Evolutionary conservation across 164 flowering plant species (phyloP).

Genomic region (Vitis rotundifolia): DNA sequence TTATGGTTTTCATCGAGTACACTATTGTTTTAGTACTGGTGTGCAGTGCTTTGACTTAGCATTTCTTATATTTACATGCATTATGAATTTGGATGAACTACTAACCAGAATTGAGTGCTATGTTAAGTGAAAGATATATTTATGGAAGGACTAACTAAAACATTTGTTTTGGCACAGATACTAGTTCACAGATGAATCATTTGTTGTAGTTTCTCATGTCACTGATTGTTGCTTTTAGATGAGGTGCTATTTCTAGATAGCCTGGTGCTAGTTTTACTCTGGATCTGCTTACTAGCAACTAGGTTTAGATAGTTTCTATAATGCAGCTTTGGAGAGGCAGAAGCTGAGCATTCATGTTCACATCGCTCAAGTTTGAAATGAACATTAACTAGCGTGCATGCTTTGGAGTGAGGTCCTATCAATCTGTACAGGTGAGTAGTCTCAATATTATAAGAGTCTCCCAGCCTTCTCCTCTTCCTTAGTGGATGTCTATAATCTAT

Average conservation of each 20-base stretch:
- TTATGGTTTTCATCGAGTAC: no score
- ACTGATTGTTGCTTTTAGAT: not conserved
- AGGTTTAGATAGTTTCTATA: constrained; percentile 13
- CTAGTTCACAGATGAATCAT: not conserved
- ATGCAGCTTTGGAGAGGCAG: constrained; percentile 14
- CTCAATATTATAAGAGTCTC: not conserved
- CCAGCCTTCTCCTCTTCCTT: not conserved
- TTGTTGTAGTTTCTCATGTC: not conserved
- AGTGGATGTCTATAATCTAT: not conserved
- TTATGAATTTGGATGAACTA: not conserved
- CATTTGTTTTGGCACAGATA: not conserved
- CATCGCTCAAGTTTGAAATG: not conserved
- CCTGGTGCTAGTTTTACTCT: constrained; percentile 1
- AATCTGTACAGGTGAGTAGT: constrained; percentile 13
- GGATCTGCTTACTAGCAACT: constrained; percentile 11
- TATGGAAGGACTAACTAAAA: not conserved
- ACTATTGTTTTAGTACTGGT: not conserved
- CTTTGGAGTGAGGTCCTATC: constrained; percentile 3
- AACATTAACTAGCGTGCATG: not conserved
- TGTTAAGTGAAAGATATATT: not conserved
- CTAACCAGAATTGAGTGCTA: not conserved
- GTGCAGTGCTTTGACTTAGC: not conserved
- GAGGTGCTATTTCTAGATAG: not conserved
- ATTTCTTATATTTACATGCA: not conserved
- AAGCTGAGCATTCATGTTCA: not conserved